Percentiles rank a stretch among this genome's conserved stretches.
phyloP scores from a whole-genome alignment of 2,329 filamentous ascomycete genomes.

The Trichothecium roseum region DNA sequence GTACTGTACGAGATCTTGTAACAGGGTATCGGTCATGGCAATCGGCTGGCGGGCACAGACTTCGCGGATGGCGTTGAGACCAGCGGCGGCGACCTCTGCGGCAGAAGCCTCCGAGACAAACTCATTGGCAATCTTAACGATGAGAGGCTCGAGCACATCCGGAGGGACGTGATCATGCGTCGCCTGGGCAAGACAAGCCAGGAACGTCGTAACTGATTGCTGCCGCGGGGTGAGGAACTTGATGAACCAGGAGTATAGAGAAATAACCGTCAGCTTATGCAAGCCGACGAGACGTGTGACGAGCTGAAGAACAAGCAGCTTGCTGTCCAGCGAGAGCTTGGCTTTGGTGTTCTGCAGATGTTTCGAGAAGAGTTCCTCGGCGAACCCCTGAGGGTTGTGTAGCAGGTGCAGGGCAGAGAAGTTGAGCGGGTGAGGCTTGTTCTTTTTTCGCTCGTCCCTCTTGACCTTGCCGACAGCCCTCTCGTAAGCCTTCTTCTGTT shows the following conservation, averaged over 20 bases:
- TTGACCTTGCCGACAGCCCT: conserved; percentile 77
- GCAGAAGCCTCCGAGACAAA: conserved; percentile 94
- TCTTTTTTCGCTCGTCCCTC: conserved; percentile 78
- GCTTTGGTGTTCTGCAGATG: conserved; percentile 82
- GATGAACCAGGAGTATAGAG: conserved; percentile 92
- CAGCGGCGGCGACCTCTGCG: conserved; percentile 81
- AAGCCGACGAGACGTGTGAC: conserved; percentile 85
- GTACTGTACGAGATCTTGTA: conserved; percentile 94
- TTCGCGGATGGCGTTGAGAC: conserved; percentile 88
- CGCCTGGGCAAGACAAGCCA: conserved; percentile 85
- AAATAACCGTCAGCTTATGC: conserved; percentile 82
- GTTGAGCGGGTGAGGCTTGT: conserved; percentile 77
- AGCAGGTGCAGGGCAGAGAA: conserved; percentile 92
- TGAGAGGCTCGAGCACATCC: conserved; percentile 78
- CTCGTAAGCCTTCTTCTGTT: conserved; percentile 68
- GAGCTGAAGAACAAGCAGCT: conserved; percentile 79
- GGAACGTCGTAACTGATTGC: conserved; percentile 81
- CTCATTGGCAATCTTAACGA: conserved; percentile 95
- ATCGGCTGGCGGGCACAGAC: conserved; percentile 86
- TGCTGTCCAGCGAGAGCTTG: conserved; percentile 79
- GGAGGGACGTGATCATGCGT: conserved; percentile 87
- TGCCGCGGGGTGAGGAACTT: conserved; percentile 85
- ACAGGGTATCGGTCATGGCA: conserved; percentile 91
- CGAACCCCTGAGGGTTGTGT: conserved; percentile 89
- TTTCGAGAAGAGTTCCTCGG: conserved; percentile 80